Conservation (phyloP, 2,329 filamentous ascomycete genomes). For the Lachnellula subtilissima region DNA sequence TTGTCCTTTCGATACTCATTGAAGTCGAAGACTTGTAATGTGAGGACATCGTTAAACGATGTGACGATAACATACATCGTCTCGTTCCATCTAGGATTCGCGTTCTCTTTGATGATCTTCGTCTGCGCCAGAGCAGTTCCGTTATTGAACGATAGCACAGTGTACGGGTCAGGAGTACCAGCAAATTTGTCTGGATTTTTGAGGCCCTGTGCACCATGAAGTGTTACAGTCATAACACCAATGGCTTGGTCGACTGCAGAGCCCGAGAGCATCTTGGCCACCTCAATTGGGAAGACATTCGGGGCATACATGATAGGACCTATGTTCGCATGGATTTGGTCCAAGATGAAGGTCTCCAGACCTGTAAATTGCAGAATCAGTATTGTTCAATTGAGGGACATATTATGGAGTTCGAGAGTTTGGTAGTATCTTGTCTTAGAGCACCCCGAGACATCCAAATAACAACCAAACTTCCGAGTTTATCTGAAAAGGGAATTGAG, state of each 20-base stretch:
- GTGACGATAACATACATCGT: conserved; percentile 94
- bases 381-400: no score
- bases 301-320: conserved; percentile 97
- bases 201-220: conserved; percentile 85
- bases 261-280: conserved; percentile 95
- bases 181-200: conserved; percentile 95
- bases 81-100: conserved; percentile 91
- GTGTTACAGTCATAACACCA: conserved; percentile 84
- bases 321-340: conserved; percentile 91
- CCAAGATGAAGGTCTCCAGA: conserved; percentile 86
- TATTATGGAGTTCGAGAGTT: no score
- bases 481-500: no score
- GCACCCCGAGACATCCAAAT: no score
- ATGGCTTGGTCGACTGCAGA: conserved; percentile 93
- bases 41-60: conserved; percentile 81
- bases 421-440: no score
- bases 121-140: conserved; percentile 79
- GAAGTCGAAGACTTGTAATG: conserved; percentile 82
- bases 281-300: conserved; percentile 96
- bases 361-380: no score
- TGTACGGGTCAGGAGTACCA: conserved; percentile 87
- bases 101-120: conserved; percentile 78
- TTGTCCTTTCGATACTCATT: conserved; percentile 97
- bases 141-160: conserved; percentile 77
- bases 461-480: no score